Percentiles rank a stretch among this genome's conserved stretches.
phyloP scores from a whole-genome alignment of 2,329 filamentous ascomycete genomes.

The Penicillium janthinellum region DNA sequence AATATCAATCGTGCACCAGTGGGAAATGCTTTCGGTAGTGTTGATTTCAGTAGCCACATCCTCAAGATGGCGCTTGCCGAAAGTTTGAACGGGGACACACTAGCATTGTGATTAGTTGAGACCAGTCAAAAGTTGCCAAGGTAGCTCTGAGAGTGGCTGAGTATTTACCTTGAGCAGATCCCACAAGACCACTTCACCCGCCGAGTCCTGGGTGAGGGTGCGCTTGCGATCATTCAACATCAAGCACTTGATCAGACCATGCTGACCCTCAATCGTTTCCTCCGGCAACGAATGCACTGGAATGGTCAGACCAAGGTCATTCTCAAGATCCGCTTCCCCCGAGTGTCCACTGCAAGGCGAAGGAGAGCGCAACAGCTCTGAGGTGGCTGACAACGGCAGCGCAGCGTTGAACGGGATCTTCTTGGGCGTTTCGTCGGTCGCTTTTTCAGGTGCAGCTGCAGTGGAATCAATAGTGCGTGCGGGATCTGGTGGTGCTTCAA shows the following conservation, averaged over 20 bases:
- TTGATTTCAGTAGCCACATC: slow-evolving; percentile 87
- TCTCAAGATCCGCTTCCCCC: slow-evolving; percentile 57
- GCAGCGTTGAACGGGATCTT: slow-evolving; percentile 77
- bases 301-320: slow-evolving; percentile 54
- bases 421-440: slow-evolving; percentile 39
- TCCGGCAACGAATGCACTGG: slow-evolving; percentile 70
- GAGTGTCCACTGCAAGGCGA: slow-evolving; percentile 50
- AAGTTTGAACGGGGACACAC: slow-evolving; percentile 87
- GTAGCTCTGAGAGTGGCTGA: not conserved
- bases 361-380: slow-evolving; percentile 66
- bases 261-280: slow-evolving; percentile 90
- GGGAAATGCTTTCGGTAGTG: slow-evolving; percentile 83
- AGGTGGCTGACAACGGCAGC: slow-evolving; percentile 80
- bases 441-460: slow-evolving; percentile 17
- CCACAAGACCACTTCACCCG: slow-evolving; percentile 93
- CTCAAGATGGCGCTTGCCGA: slow-evolving; percentile 90
- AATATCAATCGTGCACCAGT: slow-evolving; percentile 95
- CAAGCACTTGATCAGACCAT: slow-evolving; percentile 90
- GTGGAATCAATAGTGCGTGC: slow-evolving; percentile 48
- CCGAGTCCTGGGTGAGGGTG: slow-evolving; percentile 89
- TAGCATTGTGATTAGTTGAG: slow-evolving; percentile 36
- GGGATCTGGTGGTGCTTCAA: slow-evolving; percentile 53
- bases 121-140: not conserved
- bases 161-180: slow-evolving; percentile 79
- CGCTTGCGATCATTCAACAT: slow-evolving; percentile 87